Evolutionary conservation across 179 eudicot genomes (phyloP).

Genomic region (Camellia oleifera): DNA sequence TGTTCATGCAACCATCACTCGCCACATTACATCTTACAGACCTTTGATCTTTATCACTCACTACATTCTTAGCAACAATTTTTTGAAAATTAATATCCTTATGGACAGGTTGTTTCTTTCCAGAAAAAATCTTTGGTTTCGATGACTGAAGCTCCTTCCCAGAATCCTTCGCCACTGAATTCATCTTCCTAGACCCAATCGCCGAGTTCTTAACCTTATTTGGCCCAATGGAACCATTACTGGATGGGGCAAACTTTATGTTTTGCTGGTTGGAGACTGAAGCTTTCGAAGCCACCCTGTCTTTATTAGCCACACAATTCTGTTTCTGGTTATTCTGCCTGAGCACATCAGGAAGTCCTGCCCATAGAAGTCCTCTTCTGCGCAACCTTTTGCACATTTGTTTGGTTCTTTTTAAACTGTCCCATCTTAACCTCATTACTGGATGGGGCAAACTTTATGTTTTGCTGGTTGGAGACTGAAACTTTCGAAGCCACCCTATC

Average conservation of each 20-base stretch:
- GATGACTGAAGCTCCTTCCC: conserved; percentile 39
- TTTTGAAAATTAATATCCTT: conserved; percentile 33
- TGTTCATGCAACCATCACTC: conserved; percentile 32
- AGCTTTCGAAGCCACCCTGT: too few species aligned
- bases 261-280: too few species aligned
- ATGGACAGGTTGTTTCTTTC: conserved; percentile 36
- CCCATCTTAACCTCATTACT: conserved; percentile 26
- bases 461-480: too few species aligned
- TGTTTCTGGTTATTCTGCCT: too few species aligned
- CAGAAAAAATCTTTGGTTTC: conserved; percentile 33
- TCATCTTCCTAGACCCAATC: conserved; percentile 42
- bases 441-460: too few species aligned
- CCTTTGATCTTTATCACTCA: conserved; percentile 33
- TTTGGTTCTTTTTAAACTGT: too few species aligned
- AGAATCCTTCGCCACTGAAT: conserved; percentile 29
- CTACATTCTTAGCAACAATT: conserved; percentile 21
- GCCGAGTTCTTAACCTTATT: conserved; percentile 47
- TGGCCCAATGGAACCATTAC: conserved; percentile 31
- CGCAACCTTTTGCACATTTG: too few species aligned
- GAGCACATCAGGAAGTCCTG: too few species aligned
- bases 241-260: too few species aligned
- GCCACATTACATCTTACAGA: conserved; percentile 42
- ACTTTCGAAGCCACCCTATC: too few species aligned
- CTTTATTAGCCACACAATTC: too few species aligned
- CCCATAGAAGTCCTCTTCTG: too few species aligned